These are phyloP conservation scores for Torrubiella hemipterigena DNA, from an alignment of 2,329 filamentous ascomycete species.

Conservation along the genomic window DNA sequence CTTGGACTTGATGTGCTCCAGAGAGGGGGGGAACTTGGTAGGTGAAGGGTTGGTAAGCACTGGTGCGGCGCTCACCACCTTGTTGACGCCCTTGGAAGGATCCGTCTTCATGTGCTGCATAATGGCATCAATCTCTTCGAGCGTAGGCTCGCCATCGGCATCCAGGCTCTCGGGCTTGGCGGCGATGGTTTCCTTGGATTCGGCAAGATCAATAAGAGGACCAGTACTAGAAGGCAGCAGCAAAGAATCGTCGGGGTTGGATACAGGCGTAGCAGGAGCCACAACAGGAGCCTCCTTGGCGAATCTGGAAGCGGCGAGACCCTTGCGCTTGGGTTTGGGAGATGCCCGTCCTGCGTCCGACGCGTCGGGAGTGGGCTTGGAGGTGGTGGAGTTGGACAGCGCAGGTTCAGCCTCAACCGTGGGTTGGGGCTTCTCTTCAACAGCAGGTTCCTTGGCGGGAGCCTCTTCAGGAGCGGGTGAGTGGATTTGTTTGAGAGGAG, in stretches of 20 bases:
- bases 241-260: conserved; percentile 1
- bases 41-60: conserved; percentile 26
- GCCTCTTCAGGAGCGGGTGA: conserved; percentile 8
- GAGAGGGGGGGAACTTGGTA: conserved; percentile 7
- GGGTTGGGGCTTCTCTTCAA: too few relatives aligned
- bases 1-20: not conserved
- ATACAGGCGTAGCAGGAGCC: conserved; percentile 8
- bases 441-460: conserved; percentile 6
- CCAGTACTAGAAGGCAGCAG: too few relatives aligned
- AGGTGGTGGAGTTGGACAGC: not conserved
- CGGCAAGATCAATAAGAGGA: too few relatives aligned
- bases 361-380: conserved; percentile 5
- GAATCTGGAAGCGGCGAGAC: conserved; percentile 31
- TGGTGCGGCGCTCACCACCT: conserved; percentile 29
- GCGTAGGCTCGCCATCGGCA: conserved; percentile 35
- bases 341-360: conserved; percentile 34
- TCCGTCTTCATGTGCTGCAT: conserved; percentile 74
- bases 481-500: not conserved
- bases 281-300: conserved; percentile 20
- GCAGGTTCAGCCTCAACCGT: too few relatives aligned
- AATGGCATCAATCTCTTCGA: conserved; percentile 82
- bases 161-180: conserved; percentile 13
- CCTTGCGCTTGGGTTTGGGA: conserved; percentile 28
- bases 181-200: too few relatives aligned
- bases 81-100: conserved; percentile 64